Conservation (phyloP, 345 rosid species). For the Citrus maxima region DNA sequence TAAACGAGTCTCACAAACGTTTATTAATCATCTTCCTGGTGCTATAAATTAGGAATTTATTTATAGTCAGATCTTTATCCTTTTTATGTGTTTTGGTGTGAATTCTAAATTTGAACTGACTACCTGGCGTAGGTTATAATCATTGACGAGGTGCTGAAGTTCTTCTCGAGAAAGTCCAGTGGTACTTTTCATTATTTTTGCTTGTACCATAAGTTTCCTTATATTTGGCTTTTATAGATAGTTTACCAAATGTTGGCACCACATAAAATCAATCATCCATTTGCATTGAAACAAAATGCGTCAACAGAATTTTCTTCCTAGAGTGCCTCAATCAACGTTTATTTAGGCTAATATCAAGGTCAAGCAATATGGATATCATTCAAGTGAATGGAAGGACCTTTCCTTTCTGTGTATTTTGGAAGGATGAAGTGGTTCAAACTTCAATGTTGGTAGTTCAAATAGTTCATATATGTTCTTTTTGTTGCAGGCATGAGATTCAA, state of each 20-base stretch:
- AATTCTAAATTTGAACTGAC: background rate
- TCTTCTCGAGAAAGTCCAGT: constrained; percentile 73
- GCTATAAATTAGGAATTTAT: background rate
- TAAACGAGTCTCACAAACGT: background rate
- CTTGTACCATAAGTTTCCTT: background rate
- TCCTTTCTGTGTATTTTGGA: background rate
- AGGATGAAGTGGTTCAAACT: background rate
- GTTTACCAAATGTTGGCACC: background rate
- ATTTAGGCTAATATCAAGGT: background rate
- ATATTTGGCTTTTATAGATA: background rate
- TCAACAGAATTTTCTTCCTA: background rate
- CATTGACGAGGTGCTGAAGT: constrained; percentile 89
- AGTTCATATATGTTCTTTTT: background rate
- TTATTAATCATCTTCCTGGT: background rate
- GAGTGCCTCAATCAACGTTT: background rate
- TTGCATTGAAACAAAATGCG: background rate
- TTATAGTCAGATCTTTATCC: background rate
- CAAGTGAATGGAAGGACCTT: background rate
- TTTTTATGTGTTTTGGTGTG: background rate
- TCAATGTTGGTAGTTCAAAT: background rate
- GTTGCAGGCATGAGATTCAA: constrained; percentile 67
- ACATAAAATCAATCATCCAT: background rate
- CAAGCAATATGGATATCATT: background rate
- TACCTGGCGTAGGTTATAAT: constrained; percentile 66
- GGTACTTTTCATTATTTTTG: constrained; percentile 39